Evolutionary conservation across 2,329 filamentous ascomycete species (phyloP).

Genomic region (Eutypa lata): DNA sequence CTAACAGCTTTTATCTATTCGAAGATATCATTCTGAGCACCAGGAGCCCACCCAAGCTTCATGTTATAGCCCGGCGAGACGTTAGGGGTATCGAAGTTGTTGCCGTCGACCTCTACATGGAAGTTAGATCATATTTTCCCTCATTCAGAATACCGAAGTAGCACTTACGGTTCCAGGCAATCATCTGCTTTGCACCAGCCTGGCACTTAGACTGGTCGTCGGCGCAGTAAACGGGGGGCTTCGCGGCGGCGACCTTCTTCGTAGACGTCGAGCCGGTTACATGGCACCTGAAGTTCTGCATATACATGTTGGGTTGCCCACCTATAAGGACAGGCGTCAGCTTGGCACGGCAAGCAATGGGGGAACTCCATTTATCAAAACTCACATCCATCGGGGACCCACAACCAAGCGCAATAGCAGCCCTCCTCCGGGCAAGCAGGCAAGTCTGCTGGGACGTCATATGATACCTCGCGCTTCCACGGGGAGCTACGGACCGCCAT

Average conservation of each 20-base stretch:
- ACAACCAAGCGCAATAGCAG: conserved; percentile 18
- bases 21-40: background rate
- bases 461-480: conserved; percentile 15
- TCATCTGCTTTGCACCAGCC: background rate
- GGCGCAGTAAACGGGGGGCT: conserved; percentile 39
- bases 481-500: conserved; percentile 9
- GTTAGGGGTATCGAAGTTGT: background rate
- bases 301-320: conserved; percentile 30
- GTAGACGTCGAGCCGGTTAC: conserved; percentile 41
- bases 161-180: background rate
- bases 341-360: background rate
- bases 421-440: conserved; percentile 14
- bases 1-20: background rate
- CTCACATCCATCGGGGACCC: conserved; percentile 16
- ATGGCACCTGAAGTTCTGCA: conserved; percentile 48
- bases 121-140: background rate
- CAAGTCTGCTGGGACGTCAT: conserved; percentile 12
- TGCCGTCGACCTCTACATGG: background rate
- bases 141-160: background rate
- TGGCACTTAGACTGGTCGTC: conserved; percentile 31
- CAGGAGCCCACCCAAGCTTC: background rate
- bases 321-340: conserved; percentile 3
- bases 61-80: background rate
- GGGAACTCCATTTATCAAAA: background rate
- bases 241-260: conserved; percentile 36